Evolutionary conservation across 192 early-diverging fungal species (phyloP).

Genomic region (Podochytrium sp.): DNA sequence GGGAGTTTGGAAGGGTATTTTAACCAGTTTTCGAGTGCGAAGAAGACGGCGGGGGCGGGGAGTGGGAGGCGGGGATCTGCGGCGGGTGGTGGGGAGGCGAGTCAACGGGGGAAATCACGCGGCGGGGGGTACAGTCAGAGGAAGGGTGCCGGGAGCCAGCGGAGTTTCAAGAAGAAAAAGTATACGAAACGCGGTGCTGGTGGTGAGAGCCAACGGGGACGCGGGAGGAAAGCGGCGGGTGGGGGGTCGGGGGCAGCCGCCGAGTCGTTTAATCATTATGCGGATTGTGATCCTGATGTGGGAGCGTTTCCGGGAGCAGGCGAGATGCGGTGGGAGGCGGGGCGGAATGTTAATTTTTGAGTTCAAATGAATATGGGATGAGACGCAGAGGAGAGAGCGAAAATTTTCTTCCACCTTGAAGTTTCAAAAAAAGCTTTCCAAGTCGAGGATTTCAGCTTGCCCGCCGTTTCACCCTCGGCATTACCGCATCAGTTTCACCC

Average conservation of each 20-base stretch:
- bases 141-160: neutral
- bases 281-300: slow-evolving; percentile 1
- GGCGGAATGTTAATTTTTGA: neutral
- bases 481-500: too few relatives aligned
- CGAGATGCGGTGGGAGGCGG: slow-evolving; percentile 1
- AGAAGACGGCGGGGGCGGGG: neutral
- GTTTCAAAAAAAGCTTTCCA: too few relatives aligned
- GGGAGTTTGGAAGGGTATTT: neutral
- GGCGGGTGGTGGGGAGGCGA: neutral
- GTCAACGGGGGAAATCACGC: neutral
- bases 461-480: too few relatives aligned
- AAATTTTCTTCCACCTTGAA: too few relatives aligned
- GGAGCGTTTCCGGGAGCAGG: neutral
- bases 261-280: neutral
- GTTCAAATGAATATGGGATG: too few relatives aligned
- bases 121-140: neutral
- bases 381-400: too few relatives aligned
- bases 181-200: neutral
- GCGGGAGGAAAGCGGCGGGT: neutral
- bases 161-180: neutral
- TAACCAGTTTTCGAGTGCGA: slow-evolving; percentile 6
- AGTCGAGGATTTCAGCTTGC: too few relatives aligned
- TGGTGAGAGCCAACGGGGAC: neutral
- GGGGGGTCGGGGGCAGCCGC: neutral
- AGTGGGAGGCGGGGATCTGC: neutral